A percentile compares a stretch with the other conserved stretches of the same genome.
Conservation (phyloP, 2,329 filamentous ascomycete species). For the Diaporthe helianthi region DNA sequence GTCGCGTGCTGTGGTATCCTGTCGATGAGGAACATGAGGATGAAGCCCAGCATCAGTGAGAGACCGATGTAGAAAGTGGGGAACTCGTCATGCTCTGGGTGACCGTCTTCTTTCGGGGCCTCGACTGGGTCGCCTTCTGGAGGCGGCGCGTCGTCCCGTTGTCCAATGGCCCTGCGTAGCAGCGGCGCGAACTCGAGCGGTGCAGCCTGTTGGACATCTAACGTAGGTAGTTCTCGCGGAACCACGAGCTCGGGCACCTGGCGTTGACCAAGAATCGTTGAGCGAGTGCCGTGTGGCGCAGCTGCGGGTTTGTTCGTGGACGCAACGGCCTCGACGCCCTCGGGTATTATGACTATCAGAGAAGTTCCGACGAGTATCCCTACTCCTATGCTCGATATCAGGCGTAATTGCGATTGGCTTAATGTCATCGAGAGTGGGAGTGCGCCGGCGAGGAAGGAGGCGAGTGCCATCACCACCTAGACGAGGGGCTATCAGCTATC, state of each 20-base stretch:
- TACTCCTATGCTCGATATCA: constrained; percentile 91
- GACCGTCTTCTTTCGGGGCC: constrained; percentile 35
- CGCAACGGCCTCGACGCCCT: constrained; percentile 91
- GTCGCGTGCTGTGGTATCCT: constrained; percentile 77
- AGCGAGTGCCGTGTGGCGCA: constrained; percentile 43
- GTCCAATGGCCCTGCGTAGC: constrained; percentile 20
- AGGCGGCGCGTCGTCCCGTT: constrained; percentile 42
- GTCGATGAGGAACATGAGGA: constrained; percentile 97
- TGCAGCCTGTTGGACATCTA: constrained; percentile 8
- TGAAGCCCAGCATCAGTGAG: constrained; percentile 85
- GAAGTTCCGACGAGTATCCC: constrained; percentile 94
- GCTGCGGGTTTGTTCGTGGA: constrained; percentile 54
- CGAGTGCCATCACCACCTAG: constrained; percentile 47
- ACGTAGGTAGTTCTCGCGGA: constrained; percentile 6
- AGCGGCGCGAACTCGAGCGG: constrained; percentile 13
- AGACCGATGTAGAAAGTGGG: constrained; percentile 84
- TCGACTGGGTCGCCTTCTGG: constrained; percentile 32
- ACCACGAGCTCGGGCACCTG: constrained; percentile 10
- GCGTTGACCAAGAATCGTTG: constrained; percentile 17
- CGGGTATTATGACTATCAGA: constrained; percentile 95
- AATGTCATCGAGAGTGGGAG: constrained; percentile 89
- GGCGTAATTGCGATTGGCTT: constrained; percentile 82
- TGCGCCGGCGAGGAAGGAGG: constrained; percentile 89
- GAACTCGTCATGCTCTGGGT: constrained; percentile 53
- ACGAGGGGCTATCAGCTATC: constrained; percentile 36